phyloP scores from a whole-genome alignment of 2,329 filamentous ascomycete species.

The Dendrostoma leiphaemia region DNA sequence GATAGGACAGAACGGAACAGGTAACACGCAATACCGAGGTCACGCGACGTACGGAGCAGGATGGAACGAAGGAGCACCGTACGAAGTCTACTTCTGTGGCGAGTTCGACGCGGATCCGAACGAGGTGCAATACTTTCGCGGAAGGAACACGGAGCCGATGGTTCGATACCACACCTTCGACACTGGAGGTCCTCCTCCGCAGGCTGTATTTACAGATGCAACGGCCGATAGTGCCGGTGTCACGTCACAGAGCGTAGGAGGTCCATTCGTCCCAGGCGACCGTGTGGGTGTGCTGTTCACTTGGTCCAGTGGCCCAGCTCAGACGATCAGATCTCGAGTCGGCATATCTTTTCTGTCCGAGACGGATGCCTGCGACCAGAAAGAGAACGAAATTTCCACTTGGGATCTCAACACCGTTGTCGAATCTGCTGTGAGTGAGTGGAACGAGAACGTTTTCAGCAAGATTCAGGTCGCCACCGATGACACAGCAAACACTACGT shows the following conservation, averaged over 20 bases:
- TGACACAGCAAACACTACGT: conserved; percentile 39
- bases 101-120: conserved; percentile 36
- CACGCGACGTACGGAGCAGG: conserved; percentile 46
- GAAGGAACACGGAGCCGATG: conserved; percentile 44
- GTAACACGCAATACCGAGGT: conserved; percentile 26
- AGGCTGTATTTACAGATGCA: conserved; percentile 8
- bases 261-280: conserved; percentile 29
- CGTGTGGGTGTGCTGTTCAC: conserved; percentile 51
- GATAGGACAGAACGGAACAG: conserved; percentile 34
- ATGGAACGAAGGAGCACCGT: conserved; percentile 41
- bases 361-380: conserved; percentile 47
- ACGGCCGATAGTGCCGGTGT: background rate
- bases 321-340: conserved; percentile 45
- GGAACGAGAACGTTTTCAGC: conserved; percentile 45
- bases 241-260: conserved; percentile 46
- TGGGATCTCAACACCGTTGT: conserved; percentile 40
- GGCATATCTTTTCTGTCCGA: conserved; percentile 49
- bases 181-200: conserved; percentile 1
- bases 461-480: conserved; percentile 37
- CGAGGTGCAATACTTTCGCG: conserved; percentile 35
- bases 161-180: conserved; percentile 22
- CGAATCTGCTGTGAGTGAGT: conserved; percentile 37
- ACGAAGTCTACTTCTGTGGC: conserved; percentile 42
- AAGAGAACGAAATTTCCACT: conserved; percentile 40
- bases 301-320: conserved; percentile 35